These are phyloP conservation scores for Tritrichomonas foetus DNA, from an alignment of 208 protist genomes.

Conservation along the genomic window DNA sequence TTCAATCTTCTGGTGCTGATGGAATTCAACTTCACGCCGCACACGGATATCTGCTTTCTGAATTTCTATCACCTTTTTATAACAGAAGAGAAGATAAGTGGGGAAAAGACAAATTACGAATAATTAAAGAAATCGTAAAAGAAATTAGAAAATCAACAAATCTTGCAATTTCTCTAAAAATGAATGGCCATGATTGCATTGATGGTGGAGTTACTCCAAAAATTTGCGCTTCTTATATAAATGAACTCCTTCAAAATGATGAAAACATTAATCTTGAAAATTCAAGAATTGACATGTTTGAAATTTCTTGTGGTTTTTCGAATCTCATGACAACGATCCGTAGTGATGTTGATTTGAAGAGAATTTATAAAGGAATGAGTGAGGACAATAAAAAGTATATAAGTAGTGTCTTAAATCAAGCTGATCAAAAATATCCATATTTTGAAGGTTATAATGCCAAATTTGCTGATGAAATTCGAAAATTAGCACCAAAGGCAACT, in stretches of 20 bases:
- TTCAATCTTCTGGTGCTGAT: neutral
- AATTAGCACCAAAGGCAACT: neutral
- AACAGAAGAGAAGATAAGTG: neutral
- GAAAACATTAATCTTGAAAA: too few species aligned
- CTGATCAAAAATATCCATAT: neutral
- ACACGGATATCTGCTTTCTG: slow-evolving; percentile 36
- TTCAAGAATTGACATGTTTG: neutral
- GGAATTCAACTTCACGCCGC: neutral
- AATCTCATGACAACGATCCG: neutral
- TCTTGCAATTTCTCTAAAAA: neutral
- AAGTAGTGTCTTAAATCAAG: neutral
- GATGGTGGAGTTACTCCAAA: neutral
- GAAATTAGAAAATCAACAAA: neutral
- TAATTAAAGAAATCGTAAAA: neutral
- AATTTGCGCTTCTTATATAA: neutral
- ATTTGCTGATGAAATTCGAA: neutral
- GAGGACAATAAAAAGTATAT: neutral
- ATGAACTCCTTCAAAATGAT: too few species aligned
- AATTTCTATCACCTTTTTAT: neutral
- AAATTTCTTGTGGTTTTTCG: neutral
- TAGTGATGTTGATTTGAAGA: neutral
- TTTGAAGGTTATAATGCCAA: neutral
- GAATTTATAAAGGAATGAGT: neutral
- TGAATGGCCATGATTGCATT: neutral
- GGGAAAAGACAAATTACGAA: neutral